phyloP scores from a whole-genome alignment of 805 yeast species.

The Metschnikowia lochheadii region DNA sequence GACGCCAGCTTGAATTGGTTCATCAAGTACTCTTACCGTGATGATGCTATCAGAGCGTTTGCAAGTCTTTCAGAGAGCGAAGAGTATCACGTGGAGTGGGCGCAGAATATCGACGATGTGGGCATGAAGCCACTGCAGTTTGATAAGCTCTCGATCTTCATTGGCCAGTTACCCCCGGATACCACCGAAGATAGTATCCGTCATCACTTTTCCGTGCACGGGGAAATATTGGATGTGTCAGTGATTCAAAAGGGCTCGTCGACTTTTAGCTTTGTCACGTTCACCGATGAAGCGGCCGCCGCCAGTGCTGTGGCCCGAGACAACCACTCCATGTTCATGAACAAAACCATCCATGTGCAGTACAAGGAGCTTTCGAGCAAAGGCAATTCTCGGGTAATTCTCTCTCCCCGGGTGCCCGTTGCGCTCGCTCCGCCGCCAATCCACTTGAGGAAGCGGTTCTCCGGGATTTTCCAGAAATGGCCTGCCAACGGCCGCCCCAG shows the following conservation, averaged over 20 bases:
- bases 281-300: slow-evolving; percentile 62
- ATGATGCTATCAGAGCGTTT: slow-evolving; percentile 83
- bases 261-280: slow-evolving; percentile 73
- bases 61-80: slow-evolving; percentile 57
- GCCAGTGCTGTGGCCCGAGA: slow-evolving; percentile 84
- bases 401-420: slow-evolving; percentile 16
- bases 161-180: slow-evolving; percentile 62
- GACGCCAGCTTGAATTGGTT: slow-evolving; percentile 52
- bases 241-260: slow-evolving; percentile 47
- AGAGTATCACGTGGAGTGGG: slow-evolving; percentile 74
- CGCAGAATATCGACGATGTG: slow-evolving; percentile 63
- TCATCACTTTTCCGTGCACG: slow-evolving; percentile 64
- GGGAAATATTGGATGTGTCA: slow-evolving; percentile 55
- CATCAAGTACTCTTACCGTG: slow-evolving; percentile 72
- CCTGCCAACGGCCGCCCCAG: slow-evolving; percentile 6
- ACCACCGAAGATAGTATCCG: slow-evolving; percentile 53
- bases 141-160: slow-evolving; percentile 71
- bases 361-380: slow-evolving; percentile 54
- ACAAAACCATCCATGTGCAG: slow-evolving; percentile 80
- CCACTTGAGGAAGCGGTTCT: slow-evolving; percentile 35
- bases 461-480: slow-evolving; percentile 11
- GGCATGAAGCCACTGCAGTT: slow-evolving; percentile 25
- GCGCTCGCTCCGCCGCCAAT: slow-evolving; percentile 81
- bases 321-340: slow-evolving; percentile 71
- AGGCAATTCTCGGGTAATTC: slow-evolving; percentile 25